Evolutionary conservation across 495 filamentous ascomycete genomes (phyloP).

Genomic region (Penicillium fimorum): DNA sequence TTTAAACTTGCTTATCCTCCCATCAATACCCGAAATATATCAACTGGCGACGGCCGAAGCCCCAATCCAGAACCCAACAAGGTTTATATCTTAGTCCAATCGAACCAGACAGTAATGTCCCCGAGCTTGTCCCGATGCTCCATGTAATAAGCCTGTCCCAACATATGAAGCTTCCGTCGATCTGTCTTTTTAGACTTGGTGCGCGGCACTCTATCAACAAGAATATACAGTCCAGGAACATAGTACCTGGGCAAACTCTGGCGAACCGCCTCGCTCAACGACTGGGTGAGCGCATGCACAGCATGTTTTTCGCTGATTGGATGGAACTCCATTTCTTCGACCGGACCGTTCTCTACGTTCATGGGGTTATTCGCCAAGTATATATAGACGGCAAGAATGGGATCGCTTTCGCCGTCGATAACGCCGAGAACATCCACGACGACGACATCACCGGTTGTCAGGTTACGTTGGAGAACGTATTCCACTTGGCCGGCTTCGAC

Average conservation of each 20-base stretch:
- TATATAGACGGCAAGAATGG: conserved; percentile 23
- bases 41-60: too few species aligned
- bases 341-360: conserved; percentile 9
- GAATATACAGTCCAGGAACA: conserved; percentile 25
- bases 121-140: conserved; percentile 17
- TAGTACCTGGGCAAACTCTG: conserved; percentile 25
- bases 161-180: conserved; percentile 28
- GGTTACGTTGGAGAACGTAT: conserved; percentile 18
- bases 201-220: conserved; percentile 36
- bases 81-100: conserved; percentile 9
- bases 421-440: conserved; percentile 28
- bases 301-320: conserved; percentile 12
- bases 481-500: conserved; percentile 75
- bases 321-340: conserved; percentile 21
- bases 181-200: conserved; percentile 47
- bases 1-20: background rate
- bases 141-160: conserved; percentile 25
- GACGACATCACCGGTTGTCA: conserved; percentile 18
- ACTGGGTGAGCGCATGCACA: conserved; percentile 6
- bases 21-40: background rate
- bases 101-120: conserved; percentile 18
- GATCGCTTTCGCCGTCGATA: conserved; percentile 24
- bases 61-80: background rate
- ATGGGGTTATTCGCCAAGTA: conserved; percentile 20
- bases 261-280: conserved; percentile 11